Evolutionary conservation across 768 basidiomycete genomes (phyloP).

Genomic region (Xerocomus brunneocitrinus): DNA sequence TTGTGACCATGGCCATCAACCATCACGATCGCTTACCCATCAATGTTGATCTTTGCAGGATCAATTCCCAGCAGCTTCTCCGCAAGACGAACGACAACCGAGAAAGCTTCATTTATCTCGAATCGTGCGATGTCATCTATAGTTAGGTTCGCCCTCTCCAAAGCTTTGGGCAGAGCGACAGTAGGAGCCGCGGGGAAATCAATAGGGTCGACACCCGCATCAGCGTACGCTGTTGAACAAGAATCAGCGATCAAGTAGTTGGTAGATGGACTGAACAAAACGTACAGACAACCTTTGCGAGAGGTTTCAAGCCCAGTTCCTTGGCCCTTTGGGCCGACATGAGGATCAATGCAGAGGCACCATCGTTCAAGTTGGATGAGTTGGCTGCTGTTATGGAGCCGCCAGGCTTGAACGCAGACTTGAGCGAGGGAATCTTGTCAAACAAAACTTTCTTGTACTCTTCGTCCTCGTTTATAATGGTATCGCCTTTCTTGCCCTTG

Average conservation of each 20-base stretch:
- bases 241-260: conserved; percentile 2
- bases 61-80: conserved; percentile 85
- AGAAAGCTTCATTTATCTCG: conserved; percentile 98
- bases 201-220: conserved; percentile 93
- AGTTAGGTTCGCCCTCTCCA: conserved; percentile 81
- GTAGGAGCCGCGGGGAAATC: conserved; percentile 97
- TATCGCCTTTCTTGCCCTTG: conserved; percentile 92
- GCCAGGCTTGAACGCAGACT: conserved; percentile 84
- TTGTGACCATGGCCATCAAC: conserved; percentile 2
- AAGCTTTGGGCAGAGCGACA: conserved; percentile 81
- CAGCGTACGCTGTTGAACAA: conserved; percentile 73
- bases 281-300: conserved; percentile 94
- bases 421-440: conserved; percentile 87
- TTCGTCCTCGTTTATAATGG: conserved; percentile 88
- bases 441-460: conserved; percentile 96
- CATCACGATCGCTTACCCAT: conserved; percentile 54
- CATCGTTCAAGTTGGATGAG: conserved; percentile 92
- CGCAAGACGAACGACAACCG: conserved; percentile 84
- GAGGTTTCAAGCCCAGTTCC: conserved; percentile 84
- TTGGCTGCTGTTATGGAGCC: conserved; percentile 96
- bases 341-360: conserved; percentile 91
- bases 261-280: conserved; percentile 9
- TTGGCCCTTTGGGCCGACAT: conserved; percentile 92
- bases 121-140: conserved; percentile 83
- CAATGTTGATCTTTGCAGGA: conserved; percentile 83